phyloP scores from a whole-genome alignment of 108 stramenopile species.

The Conticribra weissflogii region DNA sequence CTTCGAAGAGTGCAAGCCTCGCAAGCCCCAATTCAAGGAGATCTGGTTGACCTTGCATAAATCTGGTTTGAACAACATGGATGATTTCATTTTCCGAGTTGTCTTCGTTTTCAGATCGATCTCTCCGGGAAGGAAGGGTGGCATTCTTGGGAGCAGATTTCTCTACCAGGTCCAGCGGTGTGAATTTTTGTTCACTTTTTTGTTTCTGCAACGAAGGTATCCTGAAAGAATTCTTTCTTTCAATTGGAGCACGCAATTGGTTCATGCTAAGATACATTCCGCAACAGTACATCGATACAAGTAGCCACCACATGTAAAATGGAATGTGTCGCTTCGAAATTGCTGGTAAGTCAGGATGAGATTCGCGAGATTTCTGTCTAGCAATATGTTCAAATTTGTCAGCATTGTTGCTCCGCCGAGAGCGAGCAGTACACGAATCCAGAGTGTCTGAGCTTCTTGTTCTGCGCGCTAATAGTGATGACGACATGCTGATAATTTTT shows the following conservation, averaged over 20 bases:
- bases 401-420: too few relatives aligned
- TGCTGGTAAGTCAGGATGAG: too few relatives aligned
- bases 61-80: constrained; percentile 61
- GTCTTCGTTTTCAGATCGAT: neutral
- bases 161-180: neutral
- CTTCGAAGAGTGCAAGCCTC: constrained; percentile 55
- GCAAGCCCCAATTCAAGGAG: constrained; percentile 55
- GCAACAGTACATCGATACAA: neutral
- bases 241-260: neutral
- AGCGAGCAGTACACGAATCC: too few relatives aligned
- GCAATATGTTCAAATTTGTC: too few relatives aligned
- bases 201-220: too few relatives aligned
- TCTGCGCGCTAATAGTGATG: too few relatives aligned
- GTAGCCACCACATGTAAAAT: neutral
- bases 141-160: neutral
- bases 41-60: constrained; percentile 69
- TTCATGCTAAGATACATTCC: neutral
- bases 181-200: neutral
- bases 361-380: too few relatives aligned
- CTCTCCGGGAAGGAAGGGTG: neutral
- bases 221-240: neutral
- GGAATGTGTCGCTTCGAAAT: neutral
- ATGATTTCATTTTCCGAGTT: constrained; percentile 22
- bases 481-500: too few relatives aligned
- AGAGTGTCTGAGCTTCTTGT: too few relatives aligned